Base-by-base conservation (phyloP, 306 rosid genomes). In the Albizia julibrissin region DNA sequence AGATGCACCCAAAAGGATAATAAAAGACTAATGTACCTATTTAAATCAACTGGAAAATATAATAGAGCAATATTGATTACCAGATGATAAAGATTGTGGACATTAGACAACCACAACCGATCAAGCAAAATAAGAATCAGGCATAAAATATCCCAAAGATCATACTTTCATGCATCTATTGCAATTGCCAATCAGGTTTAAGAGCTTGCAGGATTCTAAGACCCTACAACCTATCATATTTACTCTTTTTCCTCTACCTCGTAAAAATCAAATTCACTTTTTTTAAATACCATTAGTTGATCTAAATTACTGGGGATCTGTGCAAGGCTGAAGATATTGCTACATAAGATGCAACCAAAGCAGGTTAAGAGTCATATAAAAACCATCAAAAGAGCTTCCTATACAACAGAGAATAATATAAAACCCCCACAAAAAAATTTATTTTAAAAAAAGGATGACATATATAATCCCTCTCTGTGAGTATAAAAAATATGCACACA, bases 401-500 rank as follows among this genome's bases (percentile, higher is more conserved):
- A 42, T 61, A 47, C 49, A 52, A 52, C 59, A 52, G 18, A 52
- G 49, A 44, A 44, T 44, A 44, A 44, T 10, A 44, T 1, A 44
- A 0, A 44, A 44, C 46, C 46, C 46, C 10, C 10, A 12, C 49
- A 47, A 47, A 13, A 14, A 12, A 12, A 29, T 29, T 29, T 29
- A 44, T 1, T 10, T 29, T 29, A 77, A 72, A 72, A 56, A 21
- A 76, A 65, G 72, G n/a, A 67, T 50, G 37, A 14, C 46, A 81
- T n/a, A 24, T 9, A 50, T 43, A 85, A 72, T 62, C 58, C 74
- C 72, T 62, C 2, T 46, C 18, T 1, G 61, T 29, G 26, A 77
- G 83, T 74, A 34, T 15, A 24, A 69, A 29, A 66, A 47, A 43
- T 10, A n/a, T 80, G 79, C 44, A 67, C 50, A 78, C 43, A 29